These are phyloP conservation scores for Remersonia thermophila DNA, from an alignment of 2,329 filamentous ascomycete species.

Conservation along the genomic window DNA sequence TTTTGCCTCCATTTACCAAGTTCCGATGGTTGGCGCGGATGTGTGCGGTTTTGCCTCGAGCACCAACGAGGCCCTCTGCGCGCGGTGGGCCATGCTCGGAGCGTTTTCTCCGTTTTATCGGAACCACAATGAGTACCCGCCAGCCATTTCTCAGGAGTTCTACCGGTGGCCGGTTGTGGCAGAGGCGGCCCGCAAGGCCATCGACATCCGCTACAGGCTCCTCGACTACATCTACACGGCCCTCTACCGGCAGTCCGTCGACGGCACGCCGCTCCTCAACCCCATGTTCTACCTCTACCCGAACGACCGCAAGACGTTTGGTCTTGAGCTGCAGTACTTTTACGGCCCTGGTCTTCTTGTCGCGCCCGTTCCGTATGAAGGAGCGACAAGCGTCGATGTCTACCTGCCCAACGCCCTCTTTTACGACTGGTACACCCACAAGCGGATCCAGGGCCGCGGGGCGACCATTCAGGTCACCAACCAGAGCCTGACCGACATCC, in stretches of 20 bases:
- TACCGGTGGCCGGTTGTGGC: slow-evolving; percentile 54
- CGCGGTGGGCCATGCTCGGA: slow-evolving; percentile 62
- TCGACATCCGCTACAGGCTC: slow-evolving; percentile 56
- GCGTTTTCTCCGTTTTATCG: slow-evolving; percentile 68
- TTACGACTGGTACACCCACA: slow-evolving; percentile 40
- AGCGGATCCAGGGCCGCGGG: slow-evolving; percentile 29
- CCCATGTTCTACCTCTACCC: slow-evolving; percentile 61
- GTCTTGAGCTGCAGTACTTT: slow-evolving; percentile 35
- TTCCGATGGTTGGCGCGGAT: slow-evolving; percentile 59
- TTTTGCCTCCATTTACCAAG: slow-evolving; percentile 53
- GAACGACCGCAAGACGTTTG: slow-evolving; percentile 28
- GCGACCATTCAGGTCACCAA: slow-evolving; percentile 25
- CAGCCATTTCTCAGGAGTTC: slow-evolving; percentile 52
- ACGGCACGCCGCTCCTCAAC: slow-evolving; percentile 52
- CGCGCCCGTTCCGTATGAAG: slow-evolving; percentile 32
- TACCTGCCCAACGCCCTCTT: slow-evolving; percentile 37
- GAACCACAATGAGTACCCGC: slow-evolving; percentile 47
- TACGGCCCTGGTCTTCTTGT: slow-evolving; percentile 33
- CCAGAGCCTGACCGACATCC: slow-evolving; percentile 39
- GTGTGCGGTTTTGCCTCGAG: slow-evolving; percentile 64
- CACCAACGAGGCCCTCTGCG: slow-evolving; percentile 56
- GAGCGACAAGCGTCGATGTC: slow-evolving; percentile 30
- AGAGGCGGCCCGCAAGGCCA: slow-evolving; percentile 49
- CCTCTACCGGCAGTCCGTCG: slow-evolving; percentile 45
- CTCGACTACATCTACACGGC: slow-evolving; percentile 68